phyloP scores from a whole-genome alignment of 176 grass and related monocot species.

The Carex kokanica region DNA sequence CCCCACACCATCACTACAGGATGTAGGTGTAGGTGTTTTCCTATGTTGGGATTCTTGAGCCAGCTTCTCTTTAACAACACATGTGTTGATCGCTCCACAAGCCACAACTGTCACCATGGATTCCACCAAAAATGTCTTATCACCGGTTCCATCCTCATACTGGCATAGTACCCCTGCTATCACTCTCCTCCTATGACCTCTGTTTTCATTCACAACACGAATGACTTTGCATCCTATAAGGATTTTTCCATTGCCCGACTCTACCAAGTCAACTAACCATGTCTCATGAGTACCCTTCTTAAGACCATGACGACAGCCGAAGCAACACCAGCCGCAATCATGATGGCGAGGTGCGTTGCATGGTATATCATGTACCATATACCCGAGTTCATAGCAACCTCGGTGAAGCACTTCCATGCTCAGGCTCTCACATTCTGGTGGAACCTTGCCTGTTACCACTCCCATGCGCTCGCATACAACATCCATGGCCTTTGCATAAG shows the following conservation, averaged over 20 bases:
- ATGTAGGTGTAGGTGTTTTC: slow-evolving; percentile 83
- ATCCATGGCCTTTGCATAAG: slow-evolving; percentile 67
- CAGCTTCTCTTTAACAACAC: slow-evolving; percentile 59
- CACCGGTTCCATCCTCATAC: slow-evolving; percentile 27
- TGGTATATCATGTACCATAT: slow-evolving; percentile 43
- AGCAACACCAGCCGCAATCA: slow-evolving; percentile 67
- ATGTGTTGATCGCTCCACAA: slow-evolving; percentile 56
- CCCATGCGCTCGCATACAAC: slow-evolving; percentile 56
- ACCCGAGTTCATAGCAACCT: slow-evolving; percentile 70
- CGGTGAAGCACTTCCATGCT: slow-evolving; percentile 65
- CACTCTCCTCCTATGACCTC: background rate
- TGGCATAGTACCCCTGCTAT: slow-evolving; percentile 51
- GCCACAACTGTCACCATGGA: slow-evolving; percentile 59
- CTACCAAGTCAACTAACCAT: slow-evolving; percentile 71
- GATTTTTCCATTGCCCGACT: slow-evolving; percentile 49
- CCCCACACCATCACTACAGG: slow-evolving; percentile 62
- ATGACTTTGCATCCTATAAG: slow-evolving; percentile 65
- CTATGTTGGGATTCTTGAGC: slow-evolving; percentile 72
- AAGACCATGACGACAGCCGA: slow-evolving; percentile 54
- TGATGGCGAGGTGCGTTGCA: slow-evolving; percentile 68
- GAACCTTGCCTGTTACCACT: slow-evolving; percentile 31
- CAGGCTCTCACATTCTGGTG: slow-evolving; percentile 42
- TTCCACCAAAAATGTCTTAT: slow-evolving; percentile 44
- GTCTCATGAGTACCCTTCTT: slow-evolving; percentile 79
- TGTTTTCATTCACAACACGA: slow-evolving; percentile 7